phyloP scores from a whole-genome alignment of 2,329 filamentous ascomycete species.

The Aspergillus arachidicola region DNA sequence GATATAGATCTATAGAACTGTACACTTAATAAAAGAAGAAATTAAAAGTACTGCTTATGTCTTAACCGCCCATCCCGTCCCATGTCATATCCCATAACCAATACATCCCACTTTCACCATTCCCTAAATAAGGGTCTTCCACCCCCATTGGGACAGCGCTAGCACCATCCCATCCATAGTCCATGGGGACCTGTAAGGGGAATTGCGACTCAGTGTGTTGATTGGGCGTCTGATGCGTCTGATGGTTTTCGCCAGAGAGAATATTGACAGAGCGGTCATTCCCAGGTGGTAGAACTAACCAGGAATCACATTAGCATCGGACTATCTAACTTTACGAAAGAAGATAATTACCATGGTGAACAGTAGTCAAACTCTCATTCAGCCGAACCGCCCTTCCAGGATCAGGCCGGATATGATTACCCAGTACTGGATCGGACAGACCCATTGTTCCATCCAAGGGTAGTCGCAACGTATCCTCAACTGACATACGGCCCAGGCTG shows the following conservation, averaged over 20 bases:
- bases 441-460: slow-evolving; percentile 21
- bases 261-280: slow-evolving; percentile 11
- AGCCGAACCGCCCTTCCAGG: slow-evolving; percentile 19
- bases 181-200: slow-evolving; percentile 8
- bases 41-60: background rate
- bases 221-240: background rate
- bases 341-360: slow-evolving; percentile 24
- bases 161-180: slow-evolving; percentile 15
- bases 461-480: slow-evolving; percentile 28
- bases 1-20: background rate
- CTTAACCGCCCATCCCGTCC: slow-evolving; percentile 18
- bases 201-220: background rate
- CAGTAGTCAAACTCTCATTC: slow-evolving; percentile 27
- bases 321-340: no score
- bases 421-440: slow-evolving; percentile 1
- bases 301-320: background rate
- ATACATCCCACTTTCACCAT: slow-evolving; percentile 29
- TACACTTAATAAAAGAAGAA: background rate
- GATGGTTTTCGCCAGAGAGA: background rate
- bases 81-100: slow-evolving; percentile 36
- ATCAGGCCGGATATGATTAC: slow-evolving; percentile 14
- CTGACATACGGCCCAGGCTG: slow-evolving; percentile 16
- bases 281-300: slow-evolving; percentile 15
- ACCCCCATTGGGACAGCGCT: background rate
- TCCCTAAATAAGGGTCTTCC: slow-evolving; percentile 8